phyloP scores from a whole-genome alignment of 2,329 filamentous ascomycete species.

The Kalaharituber pfeilii region DNA sequence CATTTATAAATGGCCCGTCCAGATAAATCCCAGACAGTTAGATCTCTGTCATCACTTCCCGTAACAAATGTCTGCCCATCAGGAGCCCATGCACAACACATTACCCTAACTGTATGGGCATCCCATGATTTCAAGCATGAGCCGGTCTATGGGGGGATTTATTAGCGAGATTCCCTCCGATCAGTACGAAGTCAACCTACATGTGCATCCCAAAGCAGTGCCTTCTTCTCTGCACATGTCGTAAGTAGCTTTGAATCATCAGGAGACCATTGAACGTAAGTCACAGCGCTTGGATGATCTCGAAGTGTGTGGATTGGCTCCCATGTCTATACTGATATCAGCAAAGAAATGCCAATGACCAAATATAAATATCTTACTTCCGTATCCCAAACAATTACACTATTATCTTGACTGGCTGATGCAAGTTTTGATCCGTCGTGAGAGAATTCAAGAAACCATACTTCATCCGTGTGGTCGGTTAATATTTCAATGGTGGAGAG shows the following conservation, averaged over 20 bases:
- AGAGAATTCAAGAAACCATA: constrained; percentile 85
- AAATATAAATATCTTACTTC: constrained; percentile 19
- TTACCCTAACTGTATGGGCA: constrained; percentile 68
- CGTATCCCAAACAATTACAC: constrained; percentile 69
- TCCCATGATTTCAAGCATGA: constrained; percentile 33
- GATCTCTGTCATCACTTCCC: constrained; percentile 51
- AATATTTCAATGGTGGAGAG: constrained; percentile 53
- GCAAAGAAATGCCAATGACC: neutral
- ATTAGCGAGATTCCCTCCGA: neutral
- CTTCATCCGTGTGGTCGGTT: constrained; percentile 57
- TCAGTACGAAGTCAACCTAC: constrained; percentile 32
- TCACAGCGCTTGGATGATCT: constrained; percentile 53
- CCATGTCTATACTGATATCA: constrained; percentile 35
- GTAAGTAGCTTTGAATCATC: constrained; percentile 75
- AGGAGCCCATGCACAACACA: constrained; percentile 72
- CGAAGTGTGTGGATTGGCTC: constrained; percentile 43
- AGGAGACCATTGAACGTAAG: constrained; percentile 77
- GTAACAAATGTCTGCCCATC: constrained; percentile 64
- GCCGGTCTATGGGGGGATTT: neutral
- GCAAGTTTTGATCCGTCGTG: constrained; percentile 69
- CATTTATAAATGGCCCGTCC: constrained; percentile 48
- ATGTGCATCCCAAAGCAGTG: constrained; percentile 55
- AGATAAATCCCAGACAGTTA: constrained; percentile 53
- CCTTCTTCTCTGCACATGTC: constrained; percentile 57
- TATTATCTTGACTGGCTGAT: constrained; percentile 58